Conservation (phyloP, 371 early-diverging fungal genomes). For the Apophysomyces sp. region DNA sequence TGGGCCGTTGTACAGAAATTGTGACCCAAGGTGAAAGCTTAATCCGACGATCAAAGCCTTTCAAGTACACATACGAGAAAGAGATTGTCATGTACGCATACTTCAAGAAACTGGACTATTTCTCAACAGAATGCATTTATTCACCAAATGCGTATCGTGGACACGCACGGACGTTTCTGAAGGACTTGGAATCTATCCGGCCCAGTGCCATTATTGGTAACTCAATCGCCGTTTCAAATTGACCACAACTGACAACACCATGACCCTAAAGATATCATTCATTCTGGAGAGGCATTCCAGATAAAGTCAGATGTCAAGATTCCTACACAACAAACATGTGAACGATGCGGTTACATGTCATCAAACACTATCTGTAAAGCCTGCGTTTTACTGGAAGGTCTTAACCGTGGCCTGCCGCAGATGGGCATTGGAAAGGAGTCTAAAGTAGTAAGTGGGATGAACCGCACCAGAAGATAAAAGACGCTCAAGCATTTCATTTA, state of each 20-base stretch:
- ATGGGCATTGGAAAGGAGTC: constrained; percentile 51
- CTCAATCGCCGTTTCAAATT: too few species aligned
- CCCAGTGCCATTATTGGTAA: constrained; percentile 89
- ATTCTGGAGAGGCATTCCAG: constrained; percentile 91
- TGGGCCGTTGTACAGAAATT: constrained; percentile 95
- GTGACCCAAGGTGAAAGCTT: constrained; percentile 76
- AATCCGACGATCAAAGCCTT: constrained; percentile 95
- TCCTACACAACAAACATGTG: constrained; percentile 72
- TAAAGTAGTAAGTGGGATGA: constrained; percentile 42
- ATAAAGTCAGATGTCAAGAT: constrained; percentile 68
- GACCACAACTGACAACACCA: too few species aligned
- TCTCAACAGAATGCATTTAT: constrained; percentile 99
- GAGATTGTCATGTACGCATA: constrained; percentile 99
- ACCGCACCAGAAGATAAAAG: too few species aligned
- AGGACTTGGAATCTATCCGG: constrained; percentile 95
- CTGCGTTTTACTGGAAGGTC: constrained; percentile 90
- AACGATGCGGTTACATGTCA: constrained; percentile 94
- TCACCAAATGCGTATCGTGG: constrained; percentile 99
- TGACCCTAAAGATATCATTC: constrained; percentile 95
- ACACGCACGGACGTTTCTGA: constrained; percentile 94
- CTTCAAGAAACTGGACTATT: constrained; percentile 97
- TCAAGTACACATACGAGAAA: constrained; percentile 99
- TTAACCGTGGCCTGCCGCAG: constrained; percentile 88
- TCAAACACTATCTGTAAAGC: constrained; percentile 93
- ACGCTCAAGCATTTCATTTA: not conserved